phyloP scores from a whole-genome alignment of 495 filamentous ascomycete species.

The Xylaria telfairii region DNA sequence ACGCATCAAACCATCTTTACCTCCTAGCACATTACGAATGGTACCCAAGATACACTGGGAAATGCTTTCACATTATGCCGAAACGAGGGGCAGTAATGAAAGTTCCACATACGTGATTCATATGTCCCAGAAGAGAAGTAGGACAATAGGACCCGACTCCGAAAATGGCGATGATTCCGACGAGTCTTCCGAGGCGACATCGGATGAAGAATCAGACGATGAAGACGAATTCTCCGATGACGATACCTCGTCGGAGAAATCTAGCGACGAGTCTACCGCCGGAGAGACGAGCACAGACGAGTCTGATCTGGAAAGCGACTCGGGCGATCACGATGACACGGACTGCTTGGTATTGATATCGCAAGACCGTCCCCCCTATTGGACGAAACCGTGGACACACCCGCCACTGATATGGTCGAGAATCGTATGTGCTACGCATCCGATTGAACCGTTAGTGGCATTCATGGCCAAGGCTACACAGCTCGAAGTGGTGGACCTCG shows the following conservation, averaged over 20 bases:
- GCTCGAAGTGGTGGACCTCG: neutral
- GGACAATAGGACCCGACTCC: neutral
- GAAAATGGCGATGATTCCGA: neutral
- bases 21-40: neutral
- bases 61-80: neutral
- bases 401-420: neutral
- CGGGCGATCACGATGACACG: neutral
- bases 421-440: neutral
- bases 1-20: neutral
- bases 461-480: neutral
- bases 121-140: neutral
- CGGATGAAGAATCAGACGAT: constrained; percentile 7
- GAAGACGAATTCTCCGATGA: constrained; percentile 17
- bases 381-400: constrained; percentile 18
- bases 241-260: neutral
- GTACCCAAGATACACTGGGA: neutral
- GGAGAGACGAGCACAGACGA: constrained; percentile 2
- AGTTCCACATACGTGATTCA: neutral
- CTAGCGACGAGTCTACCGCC: neutral
- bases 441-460: neutral
- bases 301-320: constrained; percentile 3
- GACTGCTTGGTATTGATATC: constrained; percentile 12
- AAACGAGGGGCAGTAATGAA: neutral
- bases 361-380: neutral
- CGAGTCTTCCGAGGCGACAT: neutral